Conservation (phyloP, 2,329 filamentous ascomycete species). For the Monosporascus sp. region DNA sequence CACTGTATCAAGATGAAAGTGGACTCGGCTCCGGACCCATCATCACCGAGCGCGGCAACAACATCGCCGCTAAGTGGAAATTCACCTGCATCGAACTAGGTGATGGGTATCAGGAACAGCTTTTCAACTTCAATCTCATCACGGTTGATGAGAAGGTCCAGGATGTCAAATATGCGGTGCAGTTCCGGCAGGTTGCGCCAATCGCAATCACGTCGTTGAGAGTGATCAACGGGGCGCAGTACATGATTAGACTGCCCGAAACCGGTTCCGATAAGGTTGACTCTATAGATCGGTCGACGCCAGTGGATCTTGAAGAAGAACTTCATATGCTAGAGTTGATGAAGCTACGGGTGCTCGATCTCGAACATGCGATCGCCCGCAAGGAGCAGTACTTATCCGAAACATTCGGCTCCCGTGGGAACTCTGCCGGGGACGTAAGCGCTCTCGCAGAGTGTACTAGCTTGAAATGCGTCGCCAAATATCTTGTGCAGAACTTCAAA, state of each 20-base stretch:
- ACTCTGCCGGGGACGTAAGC: conserved; percentile 15
- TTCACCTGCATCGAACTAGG: conserved; percentile 40
- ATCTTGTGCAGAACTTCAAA: conserved; percentile 34
- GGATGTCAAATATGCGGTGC: conserved; percentile 35
- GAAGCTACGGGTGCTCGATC: conserved; percentile 33
- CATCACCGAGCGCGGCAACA: conserved; percentile 30
- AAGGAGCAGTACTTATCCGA: conserved; percentile 37
- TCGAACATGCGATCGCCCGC: conserved; percentile 36
- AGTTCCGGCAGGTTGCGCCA: conserved; percentile 42
- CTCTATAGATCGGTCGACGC: conserved; percentile 9
- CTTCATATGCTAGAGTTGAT: conserved; percentile 41
- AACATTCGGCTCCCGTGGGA: conserved; percentile 23
- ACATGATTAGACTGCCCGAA: conserved; percentile 20
- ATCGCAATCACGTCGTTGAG: conserved; percentile 32
- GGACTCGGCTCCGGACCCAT: conserved; percentile 39
- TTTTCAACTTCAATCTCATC: conserved; percentile 39
- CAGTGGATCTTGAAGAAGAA: conserved; percentile 32
- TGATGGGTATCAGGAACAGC: conserved; percentile 35
- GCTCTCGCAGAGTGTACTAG: conserved; percentile 32
- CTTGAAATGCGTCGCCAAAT: conserved; percentile 37
- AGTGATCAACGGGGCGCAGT: conserved; percentile 33
- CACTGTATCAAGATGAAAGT: conserved; percentile 33
- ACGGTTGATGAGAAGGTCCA: conserved; percentile 37
- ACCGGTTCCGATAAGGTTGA: conserved; percentile 13
- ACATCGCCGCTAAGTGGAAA: conserved; percentile 40